phyloP scores from a whole-genome alignment of 345 rosid genomes.

The Lepidium didymum region DNA sequence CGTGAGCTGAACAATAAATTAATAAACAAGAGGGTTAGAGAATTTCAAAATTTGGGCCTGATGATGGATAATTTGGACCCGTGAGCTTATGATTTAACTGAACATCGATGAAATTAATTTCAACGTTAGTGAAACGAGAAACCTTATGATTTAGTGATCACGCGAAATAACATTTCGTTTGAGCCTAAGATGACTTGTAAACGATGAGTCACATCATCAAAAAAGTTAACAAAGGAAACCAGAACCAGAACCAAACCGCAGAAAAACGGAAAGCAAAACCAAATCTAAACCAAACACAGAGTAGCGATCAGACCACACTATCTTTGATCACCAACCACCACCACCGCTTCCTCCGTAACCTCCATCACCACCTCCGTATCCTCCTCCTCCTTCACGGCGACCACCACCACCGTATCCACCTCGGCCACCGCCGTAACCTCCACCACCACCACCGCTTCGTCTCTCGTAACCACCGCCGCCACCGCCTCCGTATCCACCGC shows the following conservation, averaged over 20 bases:
- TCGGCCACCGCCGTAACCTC: constrained; percentile 18
- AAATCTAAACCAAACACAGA: constrained; percentile 9
- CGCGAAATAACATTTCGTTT: too few species aligned
- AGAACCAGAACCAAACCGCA: constrained; percentile 3
- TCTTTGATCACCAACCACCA: constrained; percentile 19
- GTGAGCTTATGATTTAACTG: too few species aligned
- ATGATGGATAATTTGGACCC: too few species aligned
- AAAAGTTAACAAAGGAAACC: too few species aligned
- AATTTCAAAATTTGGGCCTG: too few species aligned
- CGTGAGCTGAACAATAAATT: too few species aligned
- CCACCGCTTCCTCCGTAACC: constrained; percentile 30
- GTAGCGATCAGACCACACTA: neutral
- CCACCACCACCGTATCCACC: constrained; percentile 16
- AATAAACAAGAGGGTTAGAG: too few species aligned
- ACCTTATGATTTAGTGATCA: too few species aligned
- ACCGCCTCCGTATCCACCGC: constrained; percentile 23
- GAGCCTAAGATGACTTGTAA: too few species aligned
- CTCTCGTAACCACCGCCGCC: constrained; percentile 32
- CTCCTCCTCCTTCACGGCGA: constrained; percentile 16
- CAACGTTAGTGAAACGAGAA: too few species aligned
- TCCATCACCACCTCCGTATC: constrained; percentile 22
- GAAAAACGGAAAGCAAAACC: neutral
- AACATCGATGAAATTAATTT: too few species aligned
- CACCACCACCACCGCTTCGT: constrained; percentile 32
- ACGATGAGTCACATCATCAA: too few species aligned